phyloP scores from a whole-genome alignment of 2,329 filamentous ascomycete genomes.

The Tolypocladium inflatum region DNA sequence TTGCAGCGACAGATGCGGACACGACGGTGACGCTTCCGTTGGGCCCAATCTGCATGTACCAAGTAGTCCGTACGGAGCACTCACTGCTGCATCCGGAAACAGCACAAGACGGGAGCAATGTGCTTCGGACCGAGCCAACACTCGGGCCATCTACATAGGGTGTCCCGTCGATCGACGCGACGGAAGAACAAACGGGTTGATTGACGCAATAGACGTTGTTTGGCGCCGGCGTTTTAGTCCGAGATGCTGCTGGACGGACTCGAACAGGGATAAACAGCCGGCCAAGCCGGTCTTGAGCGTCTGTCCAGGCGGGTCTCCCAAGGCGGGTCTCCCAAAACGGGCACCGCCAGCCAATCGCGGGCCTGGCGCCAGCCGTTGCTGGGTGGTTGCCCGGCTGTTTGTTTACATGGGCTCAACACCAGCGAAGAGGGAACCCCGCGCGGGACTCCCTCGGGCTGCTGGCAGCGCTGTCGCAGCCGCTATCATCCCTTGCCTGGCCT shows the following conservation, averaged over 20 bases:
- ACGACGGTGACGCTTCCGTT: not conserved
- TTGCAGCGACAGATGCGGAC: not conserved
- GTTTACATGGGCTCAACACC: slow-evolving; percentile 14
- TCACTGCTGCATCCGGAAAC: not conserved
- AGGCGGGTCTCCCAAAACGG: not conserved
- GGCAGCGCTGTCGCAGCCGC: not conserved
- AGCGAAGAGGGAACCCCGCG: not conserved
- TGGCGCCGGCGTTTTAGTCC: not conserved
- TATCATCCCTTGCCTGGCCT: not conserved
- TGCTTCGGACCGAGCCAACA: not conserved
- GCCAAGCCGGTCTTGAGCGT: no score
- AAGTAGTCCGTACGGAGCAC: no score
- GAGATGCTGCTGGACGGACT: not conserved
- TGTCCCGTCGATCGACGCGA: not conserved
- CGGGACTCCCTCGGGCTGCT: not conserved
- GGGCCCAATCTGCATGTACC: no score
- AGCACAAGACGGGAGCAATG: no score
- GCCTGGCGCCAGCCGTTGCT: slow-evolving; percentile 15
- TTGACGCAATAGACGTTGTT: not conserved
- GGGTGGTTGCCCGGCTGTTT: slow-evolving; percentile 22
- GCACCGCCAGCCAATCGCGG: slow-evolving; percentile 12
- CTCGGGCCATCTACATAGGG: not conserved
- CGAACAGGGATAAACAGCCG: not conserved
- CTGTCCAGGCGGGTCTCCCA: no score
- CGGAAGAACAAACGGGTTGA: not conserved